A percentile compares a stretch with the other conserved stretches of the same genome.
Conservation (phyloP, 2,329 filamentous ascomycete species). For the Dactylellina haptotyla region DNA sequence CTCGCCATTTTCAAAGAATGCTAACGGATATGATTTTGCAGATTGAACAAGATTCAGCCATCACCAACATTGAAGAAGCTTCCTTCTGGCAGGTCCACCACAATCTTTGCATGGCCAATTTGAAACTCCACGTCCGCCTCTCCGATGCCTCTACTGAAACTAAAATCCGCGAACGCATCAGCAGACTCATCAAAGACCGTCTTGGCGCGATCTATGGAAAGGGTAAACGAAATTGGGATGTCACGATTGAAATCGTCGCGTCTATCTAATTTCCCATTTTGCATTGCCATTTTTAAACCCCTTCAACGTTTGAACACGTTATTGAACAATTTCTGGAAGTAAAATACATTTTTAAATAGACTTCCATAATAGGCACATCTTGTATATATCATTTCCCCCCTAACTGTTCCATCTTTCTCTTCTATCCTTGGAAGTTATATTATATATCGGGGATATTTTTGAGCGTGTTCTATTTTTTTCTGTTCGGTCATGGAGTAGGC, state of each 20-base stretch:
- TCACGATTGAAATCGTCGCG: constrained; percentile 79
- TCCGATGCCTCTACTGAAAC: constrained; percentile 77
- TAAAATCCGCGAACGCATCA: constrained; percentile 78
- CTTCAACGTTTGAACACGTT: not conserved
- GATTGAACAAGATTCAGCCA: constrained; percentile 80
- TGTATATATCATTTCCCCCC: not conserved
- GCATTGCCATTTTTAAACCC: not conserved
- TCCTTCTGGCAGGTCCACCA: constrained; percentile 99
- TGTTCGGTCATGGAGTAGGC: not conserved
- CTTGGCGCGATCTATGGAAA: constrained; percentile 88
- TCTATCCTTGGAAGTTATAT: not conserved
- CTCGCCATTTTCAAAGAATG: not conserved
- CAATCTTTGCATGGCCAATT: constrained; percentile 91
- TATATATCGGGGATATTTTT: not conserved
- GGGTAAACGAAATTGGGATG: constrained; percentile 87
- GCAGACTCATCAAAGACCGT: constrained; percentile 81
- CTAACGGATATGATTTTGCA: constrained; percentile 60
- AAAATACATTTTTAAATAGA: not conserved
- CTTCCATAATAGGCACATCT: not conserved
- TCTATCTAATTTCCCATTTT: constrained; percentile 7
- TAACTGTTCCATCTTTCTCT: not conserved
- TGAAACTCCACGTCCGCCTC: constrained; percentile 77
- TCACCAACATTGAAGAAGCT: constrained; percentile 84
- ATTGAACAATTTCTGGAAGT: too few relatives aligned
- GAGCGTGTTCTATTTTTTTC: not conserved